These are phyloP conservation scores for Phytopythium boreale DNA, from an alignment of 352 stramenopile species.

Conservation along the genomic window DNA sequence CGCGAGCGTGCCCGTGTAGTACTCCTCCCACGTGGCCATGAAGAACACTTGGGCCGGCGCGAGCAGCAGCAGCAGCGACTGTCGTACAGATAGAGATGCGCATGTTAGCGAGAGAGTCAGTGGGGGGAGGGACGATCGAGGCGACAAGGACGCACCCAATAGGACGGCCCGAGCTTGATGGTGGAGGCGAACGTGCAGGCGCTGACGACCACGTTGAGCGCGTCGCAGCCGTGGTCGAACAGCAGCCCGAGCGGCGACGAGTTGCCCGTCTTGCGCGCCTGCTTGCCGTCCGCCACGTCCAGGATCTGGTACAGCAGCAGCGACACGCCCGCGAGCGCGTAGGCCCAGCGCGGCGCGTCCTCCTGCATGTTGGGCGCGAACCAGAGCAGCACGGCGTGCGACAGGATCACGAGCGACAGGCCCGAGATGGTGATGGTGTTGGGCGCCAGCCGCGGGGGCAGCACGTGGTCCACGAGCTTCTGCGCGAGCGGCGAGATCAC, in stretches of 20 bases:
- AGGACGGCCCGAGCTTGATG: conserved; percentile 80
- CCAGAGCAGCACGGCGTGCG: conserved; percentile 76
- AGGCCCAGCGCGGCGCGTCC: conserved; percentile 69
- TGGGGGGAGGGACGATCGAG: conserved; percentile 1
- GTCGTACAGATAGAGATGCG: conserved; percentile 8
- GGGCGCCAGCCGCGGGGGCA: conserved; percentile 64
- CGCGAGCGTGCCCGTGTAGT: conserved; percentile 95
- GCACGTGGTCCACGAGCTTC: conserved; percentile 70
- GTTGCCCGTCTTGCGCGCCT: conserved; percentile 84
- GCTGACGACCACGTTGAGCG: conserved; percentile 82
- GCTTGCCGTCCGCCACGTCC: conserved; percentile 85
- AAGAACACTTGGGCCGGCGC: conserved; percentile 92
- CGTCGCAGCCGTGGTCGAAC: conserved; percentile 86
- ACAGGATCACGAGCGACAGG: conserved; percentile 63
- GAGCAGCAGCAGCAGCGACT: conserved; percentile 74
- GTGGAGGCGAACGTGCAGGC: conserved; percentile 82
- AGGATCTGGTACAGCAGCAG: conserved; percentile 82
- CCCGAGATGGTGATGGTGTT: conserved; percentile 85
- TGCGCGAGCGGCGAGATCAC: conserved; percentile 74
- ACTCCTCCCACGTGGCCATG: conserved; percentile 98
- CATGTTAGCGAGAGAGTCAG: conserved; percentile 6
- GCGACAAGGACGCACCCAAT: conserved; percentile 59
- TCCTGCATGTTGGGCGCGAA: conserved; percentile 86
- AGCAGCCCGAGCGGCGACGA: conserved; percentile 81
- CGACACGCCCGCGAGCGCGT: conserved; percentile 58